These are phyloP conservation scores for Gossypium thurberi DNA, from an alignment of 345 rosid species.

Conservation along the genomic window DNA sequence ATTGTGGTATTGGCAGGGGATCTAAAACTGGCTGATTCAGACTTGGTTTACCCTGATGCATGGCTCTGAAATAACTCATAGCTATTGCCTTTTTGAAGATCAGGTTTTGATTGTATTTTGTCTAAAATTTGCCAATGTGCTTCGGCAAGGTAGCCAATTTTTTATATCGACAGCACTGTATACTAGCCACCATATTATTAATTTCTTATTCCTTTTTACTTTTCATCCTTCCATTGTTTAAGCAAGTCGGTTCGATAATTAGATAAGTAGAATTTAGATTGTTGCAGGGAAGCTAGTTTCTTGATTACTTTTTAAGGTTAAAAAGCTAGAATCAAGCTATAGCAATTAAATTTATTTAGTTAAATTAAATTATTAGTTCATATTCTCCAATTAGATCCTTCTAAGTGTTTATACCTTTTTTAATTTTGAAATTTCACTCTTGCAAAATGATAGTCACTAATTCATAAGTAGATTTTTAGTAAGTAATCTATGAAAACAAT, in stretches of 20 bases:
- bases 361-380: no score
- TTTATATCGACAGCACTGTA: background rate
- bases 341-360: no score
- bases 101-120: background rate
- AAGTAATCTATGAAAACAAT: no score
- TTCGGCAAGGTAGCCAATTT: background rate
- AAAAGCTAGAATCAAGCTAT: no score
- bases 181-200: background rate
- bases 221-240: background rate
- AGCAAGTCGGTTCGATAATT: background rate
- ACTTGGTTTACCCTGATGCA: background rate
- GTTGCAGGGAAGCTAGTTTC: background rate
- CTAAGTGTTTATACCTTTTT: no score
- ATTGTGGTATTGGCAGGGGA: background rate
- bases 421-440: no score
- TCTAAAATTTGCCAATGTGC: background rate
- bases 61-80: background rate
- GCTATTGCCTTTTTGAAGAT: background rate
- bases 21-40: background rate
- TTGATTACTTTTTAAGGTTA: no score
- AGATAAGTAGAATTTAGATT: background rate
- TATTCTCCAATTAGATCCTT: no score
- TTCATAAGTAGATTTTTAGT: no score
- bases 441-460: no score
- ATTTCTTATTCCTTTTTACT: background rate